Evolutionary conservation across 2,329 filamentous ascomycete species (phyloP), one percentile per base, ranked within the genome.

Genomic region (Capronia americana): DNA sequence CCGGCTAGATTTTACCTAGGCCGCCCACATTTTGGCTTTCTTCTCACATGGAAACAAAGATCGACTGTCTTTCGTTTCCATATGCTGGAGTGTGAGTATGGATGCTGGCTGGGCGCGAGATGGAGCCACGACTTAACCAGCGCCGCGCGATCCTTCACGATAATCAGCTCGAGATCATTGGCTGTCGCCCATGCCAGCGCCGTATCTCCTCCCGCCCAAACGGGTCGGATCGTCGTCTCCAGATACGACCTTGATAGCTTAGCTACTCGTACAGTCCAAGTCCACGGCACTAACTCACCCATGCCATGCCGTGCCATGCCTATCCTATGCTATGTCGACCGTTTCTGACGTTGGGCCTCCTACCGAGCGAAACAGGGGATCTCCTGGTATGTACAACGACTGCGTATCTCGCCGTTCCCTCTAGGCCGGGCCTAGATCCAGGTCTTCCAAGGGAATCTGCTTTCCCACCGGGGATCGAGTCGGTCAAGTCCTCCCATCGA

Each of bases 191-290:
- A 41, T 41, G 17, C 38, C 38, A 12, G 14, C 38, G 17, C 17
- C 17, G 8, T 44, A n/a, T 44, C 38, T 44, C 24, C 48, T 51
- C 20, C 48, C 12, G 0, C 20, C 48, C 20, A 51, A 50, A 26
- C 10, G 48, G 20, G 3, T 8, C 10, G 48, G 20, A 51, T 51
- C 48, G 48, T 24, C 48, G 48, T 26, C 48, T 26, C 4, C 10
- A 28, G 24, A 51, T 51, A 24, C 48, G 48, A 51, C 48, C 23
- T 51, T 51, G 48, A 51, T 51, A 51, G 48, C 48, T n/a, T 44
- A n/a, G n/a, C n/a, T n/a, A n/a, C n/a, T n/a, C n/a, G n/a, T n/a
- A n/a, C n/a, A n/a, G n/a, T n/a, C n/a, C n/a, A n/a, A n/a, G n/a
- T n/a, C n/a, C n/a, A 14, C n/a, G 14, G 8, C n/a, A 48, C 44